A percentile compares a stretch with the other conserved stretches of the same genome.
Conservation (phyloP, 1,284 basidiomycete species). For the Heterobasidion annosum region DNA sequence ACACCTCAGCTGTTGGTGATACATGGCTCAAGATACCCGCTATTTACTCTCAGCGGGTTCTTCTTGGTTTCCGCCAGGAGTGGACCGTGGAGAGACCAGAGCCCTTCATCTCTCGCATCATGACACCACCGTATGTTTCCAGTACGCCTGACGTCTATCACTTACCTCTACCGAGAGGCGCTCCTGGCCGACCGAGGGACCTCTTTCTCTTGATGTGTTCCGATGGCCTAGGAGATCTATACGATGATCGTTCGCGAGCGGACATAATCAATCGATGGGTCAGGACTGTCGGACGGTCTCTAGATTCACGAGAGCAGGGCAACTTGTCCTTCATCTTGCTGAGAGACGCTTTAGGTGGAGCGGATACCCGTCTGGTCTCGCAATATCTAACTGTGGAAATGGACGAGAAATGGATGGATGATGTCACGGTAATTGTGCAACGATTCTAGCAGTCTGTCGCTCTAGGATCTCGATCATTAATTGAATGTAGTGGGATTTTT, state of each 20-base stretch:
- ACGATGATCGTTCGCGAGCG: constrained; percentile 25
- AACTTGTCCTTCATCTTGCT: constrained; percentile 47
- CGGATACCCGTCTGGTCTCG: constrained; percentile 40
- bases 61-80: constrained; percentile 37
- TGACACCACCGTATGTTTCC: constrained; percentile 54
- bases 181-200: constrained; percentile 7
- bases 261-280: constrained; percentile 34
- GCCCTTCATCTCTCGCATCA: constrained; percentile 35
- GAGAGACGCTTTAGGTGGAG: constrained; percentile 48
- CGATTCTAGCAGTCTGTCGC: constrained; percentile 4
- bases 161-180: constrained; percentile 13
- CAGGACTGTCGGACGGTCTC: constrained; percentile 21
- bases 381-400: constrained; percentile 55
- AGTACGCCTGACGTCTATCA: constrained; percentile 42
- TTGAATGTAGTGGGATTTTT: too few species aligned
- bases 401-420: constrained; percentile 59
- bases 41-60: constrained; percentile 43
- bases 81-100: constrained; percentile 31
- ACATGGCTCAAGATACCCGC: constrained; percentile 53
- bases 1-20: constrained; percentile 47
- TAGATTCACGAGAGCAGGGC: constrained; percentile 10
- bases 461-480: neutral
- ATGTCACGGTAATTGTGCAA: constrained; percentile 51
- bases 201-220: constrained; percentile 41
- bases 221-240: constrained; percentile 50